Conservation (phyloP, 805 yeast species). For the Yamadazyma laniorum region DNA sequence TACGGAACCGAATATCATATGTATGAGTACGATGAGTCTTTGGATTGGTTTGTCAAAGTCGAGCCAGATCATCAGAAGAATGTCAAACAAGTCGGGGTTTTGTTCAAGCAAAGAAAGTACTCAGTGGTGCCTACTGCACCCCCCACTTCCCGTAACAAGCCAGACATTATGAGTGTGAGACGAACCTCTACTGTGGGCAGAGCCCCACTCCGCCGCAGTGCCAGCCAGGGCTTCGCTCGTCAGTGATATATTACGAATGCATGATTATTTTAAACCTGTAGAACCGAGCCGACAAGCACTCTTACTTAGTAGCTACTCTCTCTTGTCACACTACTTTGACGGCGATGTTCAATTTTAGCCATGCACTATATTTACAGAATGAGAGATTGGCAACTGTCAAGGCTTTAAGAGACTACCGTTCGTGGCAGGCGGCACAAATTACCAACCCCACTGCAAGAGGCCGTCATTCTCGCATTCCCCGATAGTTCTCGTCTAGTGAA, state of each 20-base stretch:
- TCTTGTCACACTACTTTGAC: too few relatives aligned
- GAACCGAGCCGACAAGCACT: too few relatives aligned
- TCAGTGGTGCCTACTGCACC: constrained; percentile 80
- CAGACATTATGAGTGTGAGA: constrained; percentile 6
- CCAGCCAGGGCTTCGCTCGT: constrained; percentile 15
- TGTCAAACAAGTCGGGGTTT: constrained; percentile 69
- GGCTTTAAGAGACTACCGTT: too few relatives aligned
- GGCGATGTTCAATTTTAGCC: too few relatives aligned
- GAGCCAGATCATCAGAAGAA: constrained; percentile 55
- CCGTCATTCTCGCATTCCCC: too few relatives aligned
- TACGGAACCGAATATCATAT: constrained; percentile 93
- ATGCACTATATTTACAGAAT: too few relatives aligned
- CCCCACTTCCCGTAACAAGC: constrained; percentile 20
- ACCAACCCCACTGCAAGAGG: too few relatives aligned
- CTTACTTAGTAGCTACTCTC: too few relatives aligned
- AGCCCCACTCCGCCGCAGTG: constrained; percentile 11
- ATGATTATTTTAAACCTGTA: too few relatives aligned
- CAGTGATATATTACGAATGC: constrained; percentile 1
- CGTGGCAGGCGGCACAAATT: too few relatives aligned
- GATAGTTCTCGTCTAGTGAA: too few relatives aligned
- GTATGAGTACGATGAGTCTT: constrained; percentile 78
- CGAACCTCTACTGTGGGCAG: neutral
- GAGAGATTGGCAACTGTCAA: too few relatives aligned
- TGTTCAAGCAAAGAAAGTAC: constrained; percentile 65
- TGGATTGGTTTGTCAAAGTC: constrained; percentile 76